Conservation (phyloP, 805 yeast species). For the Vanderwaltozyma yarrowii region DNA sequence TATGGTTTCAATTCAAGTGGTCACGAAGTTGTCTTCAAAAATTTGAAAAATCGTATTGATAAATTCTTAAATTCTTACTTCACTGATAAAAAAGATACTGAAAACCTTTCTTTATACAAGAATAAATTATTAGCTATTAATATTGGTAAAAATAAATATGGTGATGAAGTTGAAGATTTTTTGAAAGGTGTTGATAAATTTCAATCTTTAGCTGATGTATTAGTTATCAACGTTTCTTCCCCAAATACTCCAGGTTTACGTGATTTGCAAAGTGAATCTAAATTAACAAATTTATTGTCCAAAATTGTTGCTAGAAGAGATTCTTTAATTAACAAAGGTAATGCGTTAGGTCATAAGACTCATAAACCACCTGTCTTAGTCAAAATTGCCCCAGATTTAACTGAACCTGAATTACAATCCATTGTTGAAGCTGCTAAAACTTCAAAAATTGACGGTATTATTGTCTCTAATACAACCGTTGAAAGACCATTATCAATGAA, state of each 20-base stretch:
- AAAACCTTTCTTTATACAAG: constrained; percentile 42
- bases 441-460: constrained; percentile 81
- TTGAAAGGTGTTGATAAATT: constrained; percentile 72
- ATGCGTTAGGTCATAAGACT: constrained; percentile 18
- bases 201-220: constrained; percentile 78
- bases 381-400: constrained; percentile 88
- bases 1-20: constrained; percentile 94
- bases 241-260: constrained; percentile 96
- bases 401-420: constrained; percentile 67
- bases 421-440: constrained; percentile 72
- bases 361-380: constrained; percentile 72
- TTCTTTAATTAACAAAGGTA: constrained; percentile 33
- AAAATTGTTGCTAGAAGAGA: constrained; percentile 66
- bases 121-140: constrained; percentile 70
- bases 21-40: constrained; percentile 59
- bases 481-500: constrained; percentile 61
- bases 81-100: constrained; percentile 15
- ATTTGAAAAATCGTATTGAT: constrained; percentile 55
- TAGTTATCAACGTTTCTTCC: constrained; percentile 85
- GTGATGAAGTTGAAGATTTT: constrained; percentile 84
- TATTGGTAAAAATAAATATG: constrained; percentile 84
- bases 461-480: constrained; percentile 85
- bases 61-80: constrained; percentile 26
- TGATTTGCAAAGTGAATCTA: constrained; percentile 68
- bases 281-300: constrained; percentile 55